These are phyloP conservation scores for Colletotrichum cuscutae DNA, from an alignment of 2,329 filamentous ascomycete genomes.

Conservation along the genomic window DNA sequence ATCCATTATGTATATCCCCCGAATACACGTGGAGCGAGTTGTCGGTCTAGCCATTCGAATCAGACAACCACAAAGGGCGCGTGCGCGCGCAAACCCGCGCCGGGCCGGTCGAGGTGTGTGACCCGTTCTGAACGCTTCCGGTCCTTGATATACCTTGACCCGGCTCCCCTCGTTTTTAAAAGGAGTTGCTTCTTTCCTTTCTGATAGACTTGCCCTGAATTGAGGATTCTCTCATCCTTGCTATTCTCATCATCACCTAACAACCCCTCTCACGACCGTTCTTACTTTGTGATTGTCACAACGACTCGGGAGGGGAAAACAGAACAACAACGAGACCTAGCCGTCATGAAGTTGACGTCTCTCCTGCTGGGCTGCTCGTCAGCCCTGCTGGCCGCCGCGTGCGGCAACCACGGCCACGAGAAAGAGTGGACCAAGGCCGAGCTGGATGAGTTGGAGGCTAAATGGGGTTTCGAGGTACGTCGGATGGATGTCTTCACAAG, in stretches of 20 bases:
- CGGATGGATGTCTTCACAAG: no score
- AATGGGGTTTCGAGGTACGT: constrained; percentile 67
- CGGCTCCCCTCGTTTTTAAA: background rate
- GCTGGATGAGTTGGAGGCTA: constrained; percentile 62
- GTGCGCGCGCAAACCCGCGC: background rate
- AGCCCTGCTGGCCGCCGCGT: constrained; percentile 42
- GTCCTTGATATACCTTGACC: constrained; percentile 11
- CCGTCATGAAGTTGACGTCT: constrained; percentile 29
- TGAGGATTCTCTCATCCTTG: background rate
- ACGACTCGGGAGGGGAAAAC: background rate
- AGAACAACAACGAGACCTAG: background rate
- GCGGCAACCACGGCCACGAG: constrained; percentile 46
- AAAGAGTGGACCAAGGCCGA: constrained; percentile 61
- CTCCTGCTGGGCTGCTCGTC: constrained; percentile 32
- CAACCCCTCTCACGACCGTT: background rate
- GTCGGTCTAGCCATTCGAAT: background rate
- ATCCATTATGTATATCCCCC: no score
- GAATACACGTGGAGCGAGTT: background rate
- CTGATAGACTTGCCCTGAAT: background rate
- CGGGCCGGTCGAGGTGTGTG: constrained; percentile 26
- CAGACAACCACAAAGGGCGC: background rate
- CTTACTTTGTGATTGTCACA: background rate
- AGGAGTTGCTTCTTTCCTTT: background rate
- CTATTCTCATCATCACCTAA: background rate
- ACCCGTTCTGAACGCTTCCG: constrained; percentile 1